These are phyloP conservation scores for Ogataea philodendri DNA, from an alignment of 805 yeast genomes.

Conservation along the genomic window DNA sequence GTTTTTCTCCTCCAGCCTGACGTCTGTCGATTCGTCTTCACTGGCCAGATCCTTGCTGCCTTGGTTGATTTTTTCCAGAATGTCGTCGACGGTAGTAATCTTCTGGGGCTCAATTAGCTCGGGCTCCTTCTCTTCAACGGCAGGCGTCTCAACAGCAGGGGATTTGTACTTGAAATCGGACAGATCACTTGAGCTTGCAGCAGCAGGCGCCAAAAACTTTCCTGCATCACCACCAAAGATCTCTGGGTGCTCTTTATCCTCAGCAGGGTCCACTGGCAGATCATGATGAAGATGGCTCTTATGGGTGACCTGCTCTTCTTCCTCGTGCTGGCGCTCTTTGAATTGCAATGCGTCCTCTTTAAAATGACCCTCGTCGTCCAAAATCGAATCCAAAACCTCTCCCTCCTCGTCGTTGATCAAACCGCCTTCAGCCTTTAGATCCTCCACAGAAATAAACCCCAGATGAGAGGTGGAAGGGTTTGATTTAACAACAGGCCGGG, in stretches of 20 bases:
- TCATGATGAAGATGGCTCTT: background rate
- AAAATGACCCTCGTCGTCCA: slow-evolving; percentile 54
- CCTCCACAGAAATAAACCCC: slow-evolving; percentile 32
- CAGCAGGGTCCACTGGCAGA: slow-evolving; percentile 7
- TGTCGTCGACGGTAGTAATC: slow-evolving; percentile 30
- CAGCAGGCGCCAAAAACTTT: slow-evolving; percentile 36
- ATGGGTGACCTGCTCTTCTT: slow-evolving; percentile 11
- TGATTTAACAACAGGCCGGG: slow-evolving; percentile 45
- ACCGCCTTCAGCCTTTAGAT: slow-evolving; percentile 47
- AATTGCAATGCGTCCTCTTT: slow-evolving; percentile 44
- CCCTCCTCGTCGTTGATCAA: slow-evolving; percentile 57
- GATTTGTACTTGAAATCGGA: slow-evolving; percentile 21
- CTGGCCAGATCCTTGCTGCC: slow-evolving; percentile 24
- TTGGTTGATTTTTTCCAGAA: slow-evolving; percentile 33
- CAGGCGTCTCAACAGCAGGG: slow-evolving; percentile 11
- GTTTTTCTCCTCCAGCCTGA: slow-evolving; percentile 9
- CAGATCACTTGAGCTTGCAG: slow-evolving; percentile 24
- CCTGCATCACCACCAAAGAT: slow-evolving; percentile 35
- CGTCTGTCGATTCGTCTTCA: slow-evolving; percentile 11
- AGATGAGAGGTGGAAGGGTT: slow-evolving; percentile 29
- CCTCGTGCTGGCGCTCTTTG: slow-evolving; percentile 20
- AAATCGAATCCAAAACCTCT: slow-evolving; percentile 49
- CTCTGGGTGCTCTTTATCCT: slow-evolving; percentile 13
- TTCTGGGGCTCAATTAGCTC: slow-evolving; percentile 28
- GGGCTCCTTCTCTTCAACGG: slow-evolving; percentile 7